Evolutionary conservation across 2,329 filamentous ascomycete species (phyloP), one percentile per base, ranked within the genome.

Genomic region (Venturiaceae sp.): DNA sequence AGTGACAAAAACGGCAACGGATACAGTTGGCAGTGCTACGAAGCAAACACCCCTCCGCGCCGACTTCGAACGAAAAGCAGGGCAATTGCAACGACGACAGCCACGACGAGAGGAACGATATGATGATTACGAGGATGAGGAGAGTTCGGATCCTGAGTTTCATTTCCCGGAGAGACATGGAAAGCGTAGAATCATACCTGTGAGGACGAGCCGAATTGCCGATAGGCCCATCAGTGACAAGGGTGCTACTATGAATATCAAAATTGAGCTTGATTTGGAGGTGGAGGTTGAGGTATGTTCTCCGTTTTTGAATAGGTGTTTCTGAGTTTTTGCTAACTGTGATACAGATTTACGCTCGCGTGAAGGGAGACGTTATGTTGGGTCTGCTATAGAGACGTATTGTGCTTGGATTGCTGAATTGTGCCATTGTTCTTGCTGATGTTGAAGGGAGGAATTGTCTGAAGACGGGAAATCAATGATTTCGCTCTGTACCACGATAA

Each of bases 181-280:
- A 3, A 61, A 63, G 54, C 61, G 64, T 13, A 37, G 65, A 2
- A 66, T 64, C 36, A 60, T 65, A 19, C 70, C 69, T 5, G 68
- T 70, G 8, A 66, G 69, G 57, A 65, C 74, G 61, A 73, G 71
- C 1, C 64, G 71, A 54, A 73, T 74, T 62, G 67, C 71, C 55
- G 71, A 74, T 62, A 63, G 71, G 7, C 71, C 70, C 26, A 30
- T 58, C n/a, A 70, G 70, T 62, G 65, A 66, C 44, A 65, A 70
- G 61, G 71, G 71, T 56, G 72, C 69, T 63, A 68, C 65, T 61
- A 62, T 74, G 63, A 73, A 73, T 65, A 71, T 74, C 63, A 73
- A 73, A 65, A 72, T 74, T 61, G 71, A 74, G 65, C 57, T 34
- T 21, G 52, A 53, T 53, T 53, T 53, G 52, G 52, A 53, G 32